Evolutionary conservation across 202 grass and related monocot genomes (phyloP).

Genomic region (Cymbopogon flexuosus): DNA sequence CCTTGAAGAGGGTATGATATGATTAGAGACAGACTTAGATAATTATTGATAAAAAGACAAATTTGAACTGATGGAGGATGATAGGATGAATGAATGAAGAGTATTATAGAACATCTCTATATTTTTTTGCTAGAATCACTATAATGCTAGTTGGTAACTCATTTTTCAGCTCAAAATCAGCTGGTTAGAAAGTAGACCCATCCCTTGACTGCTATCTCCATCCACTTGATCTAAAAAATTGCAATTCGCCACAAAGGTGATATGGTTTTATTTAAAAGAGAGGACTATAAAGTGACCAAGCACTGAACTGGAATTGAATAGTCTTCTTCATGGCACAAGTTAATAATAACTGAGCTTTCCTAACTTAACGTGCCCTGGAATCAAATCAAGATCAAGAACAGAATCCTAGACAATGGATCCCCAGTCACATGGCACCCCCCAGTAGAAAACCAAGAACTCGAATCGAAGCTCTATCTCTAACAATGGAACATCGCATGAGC

Average conservation of each 20-base stretch:
- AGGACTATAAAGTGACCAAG: background rate
- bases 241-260: background rate
- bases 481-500: too few relatives aligned
- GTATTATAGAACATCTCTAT: background rate
- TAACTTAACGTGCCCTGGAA: background rate
- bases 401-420: background rate
- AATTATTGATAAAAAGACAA: too few relatives aligned
- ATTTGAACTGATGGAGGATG: background rate
- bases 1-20: constrained; percentile 43
- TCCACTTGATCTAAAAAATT: background rate
- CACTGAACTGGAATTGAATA: background rate
- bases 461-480: background rate
- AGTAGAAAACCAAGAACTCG: background rate
- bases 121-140: background rate
- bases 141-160: background rate
- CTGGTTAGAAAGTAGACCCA: background rate
- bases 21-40: constrained; percentile 11
- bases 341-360: background rate
- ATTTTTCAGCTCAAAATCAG: background rate
- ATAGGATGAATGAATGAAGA: background rate
- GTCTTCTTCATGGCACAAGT: background rate
- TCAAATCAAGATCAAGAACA: background rate
- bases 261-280: background rate
- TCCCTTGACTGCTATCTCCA: background rate
- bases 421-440: background rate